Base-by-base conservation (phyloP, 129 eudicot genomes). In the Flaveria trinervia region DNA sequence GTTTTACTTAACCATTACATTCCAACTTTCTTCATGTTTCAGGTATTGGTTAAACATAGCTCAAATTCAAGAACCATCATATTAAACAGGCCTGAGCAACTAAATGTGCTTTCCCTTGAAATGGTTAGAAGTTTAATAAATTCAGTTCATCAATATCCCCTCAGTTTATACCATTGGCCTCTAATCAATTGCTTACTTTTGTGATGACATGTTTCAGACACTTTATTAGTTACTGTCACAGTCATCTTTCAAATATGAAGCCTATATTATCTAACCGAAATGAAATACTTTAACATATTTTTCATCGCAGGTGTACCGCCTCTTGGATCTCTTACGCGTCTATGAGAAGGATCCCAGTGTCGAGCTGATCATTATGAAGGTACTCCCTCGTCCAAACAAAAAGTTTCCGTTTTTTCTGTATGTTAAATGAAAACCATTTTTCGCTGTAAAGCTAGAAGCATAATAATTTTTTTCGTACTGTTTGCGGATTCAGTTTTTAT, bases 41-140 rank as follows among this genome's bases (percentile, higher is more conserved):
- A 93, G 98, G 84, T 93, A 56, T 78, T 90, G 85, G 92, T 86
- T 77, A 88, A 90, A 72, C 83, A 85, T 76, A 82, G 65, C 30
- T 85, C 80, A 17, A 62, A 33, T 78, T 84, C 74, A 62, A 88
- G 86, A 79, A 84, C 79, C 70, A 61, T 90, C 51, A 79, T 69
- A 50, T 49, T 90, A 43, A 93, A 90, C 81, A 85, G 96, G 77
- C 84, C 96, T 39, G 88, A 85, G 81, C 98, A 93, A 76, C 89
- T 93, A 61, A 93, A 93, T 84, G 96, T 90, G 46, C 85, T 93
- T 60, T 85, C 90, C 4, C 70, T 12, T 71, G 71, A 75, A 60
- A 93, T 90, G 96, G 98, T 93, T 83, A 74, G 84, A 16, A 3
- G 7, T 28, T 28, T 2, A 44, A 44, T 44, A 14, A 4, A 30